Evolutionary conservation across 1,284 basidiomycete genomes (phyloP).

Genomic region (Irpex sp.): DNA sequence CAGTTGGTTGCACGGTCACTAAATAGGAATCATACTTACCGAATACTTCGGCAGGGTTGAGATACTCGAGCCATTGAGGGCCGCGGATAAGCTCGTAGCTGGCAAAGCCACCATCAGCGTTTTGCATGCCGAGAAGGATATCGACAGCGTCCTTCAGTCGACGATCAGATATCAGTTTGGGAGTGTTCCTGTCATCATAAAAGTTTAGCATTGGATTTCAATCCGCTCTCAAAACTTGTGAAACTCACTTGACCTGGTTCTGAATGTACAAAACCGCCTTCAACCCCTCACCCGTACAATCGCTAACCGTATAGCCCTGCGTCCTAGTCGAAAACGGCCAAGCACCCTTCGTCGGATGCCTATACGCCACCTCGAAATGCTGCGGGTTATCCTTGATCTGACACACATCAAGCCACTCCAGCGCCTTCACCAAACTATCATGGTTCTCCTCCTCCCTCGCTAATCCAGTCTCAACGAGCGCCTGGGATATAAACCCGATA

Average conservation of each 20-base stretch:
- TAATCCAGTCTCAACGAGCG: slow-evolving; percentile 86
- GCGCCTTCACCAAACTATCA: slow-evolving; percentile 58
- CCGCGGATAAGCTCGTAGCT: slow-evolving; percentile 92
- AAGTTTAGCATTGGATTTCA: background rate
- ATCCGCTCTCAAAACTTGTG: background rate
- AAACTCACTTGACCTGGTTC: slow-evolving; percentile 62
- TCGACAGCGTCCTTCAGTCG: slow-evolving; percentile 88
- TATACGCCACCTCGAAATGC: slow-evolving; percentile 65
- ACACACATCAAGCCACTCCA: slow-evolving; percentile 87
- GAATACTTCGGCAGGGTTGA: slow-evolving; percentile 94
- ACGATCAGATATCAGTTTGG: slow-evolving; percentile 68
- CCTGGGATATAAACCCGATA: slow-evolving; percentile 88
- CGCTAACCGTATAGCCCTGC: slow-evolving; percentile 92
- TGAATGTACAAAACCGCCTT: slow-evolving; percentile 94
- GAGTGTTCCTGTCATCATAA: slow-evolving; percentile 50
- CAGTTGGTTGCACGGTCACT: slow-evolving; percentile 1
- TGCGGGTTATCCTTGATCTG: slow-evolving; percentile 88
- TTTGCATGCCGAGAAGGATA: slow-evolving; percentile 85
- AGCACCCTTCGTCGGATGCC: slow-evolving; percentile 91
- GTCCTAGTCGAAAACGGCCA: slow-evolving; percentile 94
- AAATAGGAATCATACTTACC: slow-evolving; percentile 42
- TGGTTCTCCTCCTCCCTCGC: slow-evolving; percentile 75
- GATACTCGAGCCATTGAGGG: slow-evolving; percentile 70
- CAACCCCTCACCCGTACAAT: slow-evolving; percentile 93
- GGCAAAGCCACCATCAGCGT: slow-evolving; percentile 86